Percentiles rank a stretch among this genome's conserved stretches.
phyloP scores from a whole-genome alignment of 1,284 basidiomycete species.

The Trichosporon sp. region DNA sequence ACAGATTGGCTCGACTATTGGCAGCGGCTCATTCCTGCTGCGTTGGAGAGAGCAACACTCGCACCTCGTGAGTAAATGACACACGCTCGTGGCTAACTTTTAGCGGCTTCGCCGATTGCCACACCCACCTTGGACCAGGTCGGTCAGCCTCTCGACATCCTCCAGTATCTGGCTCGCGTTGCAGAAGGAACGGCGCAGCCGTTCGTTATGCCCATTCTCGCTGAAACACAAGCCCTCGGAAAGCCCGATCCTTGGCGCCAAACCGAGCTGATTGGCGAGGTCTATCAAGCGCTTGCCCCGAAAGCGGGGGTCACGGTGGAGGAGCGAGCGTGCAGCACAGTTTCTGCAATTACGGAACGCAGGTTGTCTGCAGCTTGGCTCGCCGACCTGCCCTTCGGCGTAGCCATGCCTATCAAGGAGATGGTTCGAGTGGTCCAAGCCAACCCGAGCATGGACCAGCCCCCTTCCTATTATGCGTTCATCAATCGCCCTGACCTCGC shows the following conservation, averaged over 20 bases:
- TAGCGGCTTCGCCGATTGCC: slow-evolving; percentile 28
- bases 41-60: slow-evolving; percentile 30
- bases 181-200: slow-evolving; percentile 6
- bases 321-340: slow-evolving; percentile 62
- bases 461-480: slow-evolving; percentile 69
- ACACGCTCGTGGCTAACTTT: slow-evolving; percentile 8
- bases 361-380: slow-evolving; percentile 62
- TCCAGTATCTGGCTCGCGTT: slow-evolving; percentile 47
- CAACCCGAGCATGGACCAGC: slow-evolving; percentile 73
- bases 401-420: slow-evolving; percentile 79
- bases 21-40: slow-evolving; percentile 71
- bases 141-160: slow-evolving; percentile 55
- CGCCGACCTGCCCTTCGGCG: slow-evolving; percentile 65
- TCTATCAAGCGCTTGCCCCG: slow-evolving; percentile 31
- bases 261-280: slow-evolving; percentile 33
- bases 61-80: not conserved
- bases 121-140: slow-evolving; percentile 41
- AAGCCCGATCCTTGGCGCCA: slow-evolving; percentile 32
- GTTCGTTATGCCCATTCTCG: not conserved
- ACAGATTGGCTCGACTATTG: slow-evolving; percentile 87
- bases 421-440: slow-evolving; percentile 78
- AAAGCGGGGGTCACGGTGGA: not conserved
- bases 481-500: slow-evolving; percentile 78
- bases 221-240: slow-evolving; percentile 33
- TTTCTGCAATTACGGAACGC: slow-evolving; percentile 60